Evolutionary conservation across 2,329 filamentous ascomycete species (phyloP).

Genomic region (Monosporascus sp.): DNA sequence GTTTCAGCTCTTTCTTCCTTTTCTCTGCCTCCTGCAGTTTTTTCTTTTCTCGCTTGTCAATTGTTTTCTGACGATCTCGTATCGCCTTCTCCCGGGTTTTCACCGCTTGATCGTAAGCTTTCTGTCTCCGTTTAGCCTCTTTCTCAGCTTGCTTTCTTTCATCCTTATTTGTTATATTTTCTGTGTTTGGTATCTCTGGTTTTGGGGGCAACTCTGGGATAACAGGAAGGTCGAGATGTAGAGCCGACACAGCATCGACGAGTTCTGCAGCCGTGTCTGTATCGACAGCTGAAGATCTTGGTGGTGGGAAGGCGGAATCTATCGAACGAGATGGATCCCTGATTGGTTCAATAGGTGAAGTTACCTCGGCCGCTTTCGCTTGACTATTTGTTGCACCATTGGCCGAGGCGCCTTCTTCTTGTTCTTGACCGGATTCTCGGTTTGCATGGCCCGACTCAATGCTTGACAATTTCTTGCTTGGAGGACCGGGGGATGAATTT

Average conservation of each 20-base stretch:
- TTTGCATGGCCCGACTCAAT: background rate
- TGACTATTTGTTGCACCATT: constrained; percentile 1
- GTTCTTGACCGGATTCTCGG: background rate
- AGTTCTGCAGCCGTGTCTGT: constrained; percentile 4
- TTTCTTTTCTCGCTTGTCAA: constrained; percentile 49
- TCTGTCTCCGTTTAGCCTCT: constrained; percentile 57
- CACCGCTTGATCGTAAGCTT: constrained; percentile 60
- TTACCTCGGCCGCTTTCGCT: too few species aligned
- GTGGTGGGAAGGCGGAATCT: background rate
- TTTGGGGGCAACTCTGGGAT: constrained; percentile 48
- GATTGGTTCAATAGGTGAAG: background rate
- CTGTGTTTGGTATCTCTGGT: constrained; percentile 52
- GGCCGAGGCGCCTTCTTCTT: background rate
- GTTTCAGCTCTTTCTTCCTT: constrained; percentile 34
- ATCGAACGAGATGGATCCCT: background rate
- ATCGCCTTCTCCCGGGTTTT: constrained; percentile 63
- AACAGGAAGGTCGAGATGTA: constrained; percentile 31
- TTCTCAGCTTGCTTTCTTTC: constrained; percentile 65
- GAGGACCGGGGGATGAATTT: background rate
- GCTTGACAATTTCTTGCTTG: constrained; percentile 14
- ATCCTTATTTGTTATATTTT: constrained; percentile 57
- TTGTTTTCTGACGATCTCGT: constrained; percentile 56
- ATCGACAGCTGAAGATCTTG: constrained; percentile 4
- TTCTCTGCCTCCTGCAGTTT: constrained; percentile 36
- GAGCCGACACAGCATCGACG: constrained; percentile 9